These are phyloP conservation scores for Lichtheimia ramosa DNA, from an alignment of 371 early-diverging fungal genomes.

Conservation along the genomic window DNA sequence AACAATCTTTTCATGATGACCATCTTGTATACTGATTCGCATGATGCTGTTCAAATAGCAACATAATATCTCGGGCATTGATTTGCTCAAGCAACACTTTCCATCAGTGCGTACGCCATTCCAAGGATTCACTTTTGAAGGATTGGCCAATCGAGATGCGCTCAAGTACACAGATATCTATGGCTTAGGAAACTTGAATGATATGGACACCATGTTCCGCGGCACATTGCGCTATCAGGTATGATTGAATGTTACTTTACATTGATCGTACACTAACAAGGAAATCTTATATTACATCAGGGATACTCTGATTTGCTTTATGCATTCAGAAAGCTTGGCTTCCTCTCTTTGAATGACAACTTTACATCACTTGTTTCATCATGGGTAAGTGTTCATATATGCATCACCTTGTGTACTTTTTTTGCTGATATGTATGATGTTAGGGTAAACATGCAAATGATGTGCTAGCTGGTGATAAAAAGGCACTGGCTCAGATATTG, in stretches of 20 bases:
- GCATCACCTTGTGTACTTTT: not conserved
- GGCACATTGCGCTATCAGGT: constrained; percentile 82
- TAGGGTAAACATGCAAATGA: constrained; percentile 5
- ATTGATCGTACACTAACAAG: no score
- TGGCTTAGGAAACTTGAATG: constrained; percentile 62
- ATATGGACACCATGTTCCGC: constrained; percentile 82
- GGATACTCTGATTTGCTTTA: constrained; percentile 67
- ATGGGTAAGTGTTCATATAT: no score
- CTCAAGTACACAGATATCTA: constrained; percentile 68
- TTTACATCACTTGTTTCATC: constrained; percentile 23
- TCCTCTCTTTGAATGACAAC: constrained; percentile 41
- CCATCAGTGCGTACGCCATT: constrained; percentile 66
- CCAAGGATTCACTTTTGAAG: constrained; percentile 85
- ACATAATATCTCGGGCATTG: constrained; percentile 67
- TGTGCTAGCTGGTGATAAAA: constrained; percentile 2
- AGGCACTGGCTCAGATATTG: constrained; percentile 14
- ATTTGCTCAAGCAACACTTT: constrained; percentile 68
- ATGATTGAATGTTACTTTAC: not conserved
- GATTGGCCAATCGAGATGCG: constrained; percentile 83
- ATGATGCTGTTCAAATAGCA: constrained; percentile 5
- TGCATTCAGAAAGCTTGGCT: constrained; percentile 61
- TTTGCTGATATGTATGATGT: not conserved
- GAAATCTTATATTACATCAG: constrained; percentile 13
- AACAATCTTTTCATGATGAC: no score
- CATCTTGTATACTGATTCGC: no score